Evolutionary conservation across 257 asterid genomes (phyloP).

Genomic region (Thymus mandschuricus): DNA sequence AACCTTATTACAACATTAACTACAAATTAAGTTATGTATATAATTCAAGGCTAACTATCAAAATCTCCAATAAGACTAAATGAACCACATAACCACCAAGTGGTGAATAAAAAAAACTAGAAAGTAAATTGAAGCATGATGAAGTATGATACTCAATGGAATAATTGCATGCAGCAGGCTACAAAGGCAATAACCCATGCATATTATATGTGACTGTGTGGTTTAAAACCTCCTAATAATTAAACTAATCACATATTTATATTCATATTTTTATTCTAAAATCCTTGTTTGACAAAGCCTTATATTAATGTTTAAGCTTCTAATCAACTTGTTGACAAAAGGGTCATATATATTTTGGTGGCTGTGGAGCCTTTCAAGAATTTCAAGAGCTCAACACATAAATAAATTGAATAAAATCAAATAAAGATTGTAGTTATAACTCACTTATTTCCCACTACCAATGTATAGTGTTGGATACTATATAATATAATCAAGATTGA

Average conservation of each 20-base stretch:
- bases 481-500: slow-evolving; percentile 25
- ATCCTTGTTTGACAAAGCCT: background rate
- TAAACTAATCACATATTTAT: too few relatives aligned
- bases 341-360: background rate
- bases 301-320: background rate
- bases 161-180: too few relatives aligned
- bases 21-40: too few relatives aligned
- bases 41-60: too few relatives aligned
- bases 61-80: too few relatives aligned
- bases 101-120: too few relatives aligned
- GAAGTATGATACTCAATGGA: too few relatives aligned
- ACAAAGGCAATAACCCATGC: too few relatives aligned
- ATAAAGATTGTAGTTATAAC: slow-evolving; percentile 24
- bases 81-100: too few relatives aligned
- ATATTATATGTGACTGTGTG: background rate
- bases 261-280: background rate
- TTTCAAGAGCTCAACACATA: slow-evolving; percentile 30
- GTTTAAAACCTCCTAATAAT: background rate
- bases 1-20: too few relatives aligned
- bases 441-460: slow-evolving; percentile 31
- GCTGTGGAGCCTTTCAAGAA: slow-evolving; percentile 36
- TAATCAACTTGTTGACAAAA: background rate
- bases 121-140: too few relatives aligned
- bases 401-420: slow-evolving; percentile 19
- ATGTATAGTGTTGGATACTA: background rate